These are phyloP conservation scores for Lippia alba DNA, from an alignment of 305 asterid species.

Conservation along the genomic window DNA sequence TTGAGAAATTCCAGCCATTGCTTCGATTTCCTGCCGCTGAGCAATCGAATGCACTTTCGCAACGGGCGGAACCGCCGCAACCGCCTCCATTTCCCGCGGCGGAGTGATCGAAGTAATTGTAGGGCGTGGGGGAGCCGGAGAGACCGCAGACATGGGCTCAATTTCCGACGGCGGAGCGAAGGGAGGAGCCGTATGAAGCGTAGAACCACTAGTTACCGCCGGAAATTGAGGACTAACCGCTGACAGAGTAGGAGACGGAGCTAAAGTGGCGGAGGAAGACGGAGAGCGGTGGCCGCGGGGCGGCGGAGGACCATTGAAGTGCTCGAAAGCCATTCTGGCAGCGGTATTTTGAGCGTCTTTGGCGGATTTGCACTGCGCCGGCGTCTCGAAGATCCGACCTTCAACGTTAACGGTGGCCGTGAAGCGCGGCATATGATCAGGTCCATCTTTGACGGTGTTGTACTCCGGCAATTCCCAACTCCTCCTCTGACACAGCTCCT, in stretches of 20 bases:
- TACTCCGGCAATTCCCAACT: slow-evolving; percentile 62
- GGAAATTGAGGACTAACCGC: background rate
- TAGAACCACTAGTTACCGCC: background rate
- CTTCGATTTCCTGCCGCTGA: slow-evolving; percentile 19
- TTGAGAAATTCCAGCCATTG: background rate
- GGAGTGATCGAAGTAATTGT: slow-evolving; percentile 47
- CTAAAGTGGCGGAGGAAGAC: background rate
- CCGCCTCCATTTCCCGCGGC: background rate
- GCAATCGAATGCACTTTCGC: background rate
- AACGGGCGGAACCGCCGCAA: slow-evolving; percentile 5
- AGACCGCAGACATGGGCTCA: background rate
- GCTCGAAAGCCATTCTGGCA: slow-evolving; percentile 53
- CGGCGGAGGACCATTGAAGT: slow-evolving; percentile 27
- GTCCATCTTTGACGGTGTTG: slow-evolving; percentile 49
- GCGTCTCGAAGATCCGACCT: slow-evolving; percentile 49
- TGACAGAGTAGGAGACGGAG: background rate
- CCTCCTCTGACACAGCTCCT: slow-evolving; percentile 60
- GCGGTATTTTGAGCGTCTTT: slow-evolving; percentile 70
- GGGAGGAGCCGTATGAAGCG: background rate
- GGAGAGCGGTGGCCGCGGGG: background rate
- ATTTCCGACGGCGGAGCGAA: slow-evolving; percentile 5
- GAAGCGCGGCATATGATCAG: slow-evolving; percentile 62
- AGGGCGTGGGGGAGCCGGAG: slow-evolving; percentile 31
- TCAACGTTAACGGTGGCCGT: slow-evolving; percentile 45
- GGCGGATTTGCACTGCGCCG: slow-evolving; percentile 44